Conservation (phyloP, 2,329 filamentous ascomycete genomes). For the Oidium heveae region DNA sequence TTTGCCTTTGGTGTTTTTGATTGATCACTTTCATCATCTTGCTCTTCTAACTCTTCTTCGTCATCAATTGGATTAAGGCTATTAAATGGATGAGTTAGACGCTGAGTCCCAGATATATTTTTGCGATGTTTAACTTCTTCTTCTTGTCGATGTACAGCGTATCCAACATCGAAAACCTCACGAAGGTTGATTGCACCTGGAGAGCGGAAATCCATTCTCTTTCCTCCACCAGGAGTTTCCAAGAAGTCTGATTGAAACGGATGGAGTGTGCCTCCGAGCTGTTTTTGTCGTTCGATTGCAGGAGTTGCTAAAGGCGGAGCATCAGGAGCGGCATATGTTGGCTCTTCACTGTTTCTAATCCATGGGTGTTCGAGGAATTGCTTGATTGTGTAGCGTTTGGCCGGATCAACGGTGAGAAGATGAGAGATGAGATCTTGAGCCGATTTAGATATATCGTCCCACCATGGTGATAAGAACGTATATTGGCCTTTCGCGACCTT, state of each 20-base stretch:
- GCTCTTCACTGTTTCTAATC: conserved; percentile 49
- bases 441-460: conserved; percentile 91
- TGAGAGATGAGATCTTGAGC: conserved; percentile 89
- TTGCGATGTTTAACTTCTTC: conserved; percentile 85
- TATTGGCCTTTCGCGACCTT: conserved; percentile 95
- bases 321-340: conserved; percentile 39
- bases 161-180: conserved; percentile 95
- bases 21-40: conserved; percentile 28
- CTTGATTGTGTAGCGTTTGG: conserved; percentile 79
- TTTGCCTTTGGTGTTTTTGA: conserved; percentile 39
- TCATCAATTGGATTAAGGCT: conserved; percentile 38
- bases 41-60: conserved; percentile 40
- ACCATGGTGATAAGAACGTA: conserved; percentile 95
- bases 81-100: conserved; percentile 36
- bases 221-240: conserved; percentile 33
- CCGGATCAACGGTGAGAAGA: conserved; percentile 77
- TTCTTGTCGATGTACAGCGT: conserved; percentile 88
- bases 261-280: conserved; percentile 16
- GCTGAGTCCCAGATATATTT: conserved; percentile 47
- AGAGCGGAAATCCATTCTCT: conserved; percentile 75
- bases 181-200: conserved; percentile 86
- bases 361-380: conserved; percentile 91
- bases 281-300: conserved; percentile 17
- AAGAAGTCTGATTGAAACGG: conserved; percentile 31
- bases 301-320: conserved; percentile 50